phyloP scores from a whole-genome alignment of 2,329 filamentous ascomycete genomes.

The Balansia obtecta region DNA sequence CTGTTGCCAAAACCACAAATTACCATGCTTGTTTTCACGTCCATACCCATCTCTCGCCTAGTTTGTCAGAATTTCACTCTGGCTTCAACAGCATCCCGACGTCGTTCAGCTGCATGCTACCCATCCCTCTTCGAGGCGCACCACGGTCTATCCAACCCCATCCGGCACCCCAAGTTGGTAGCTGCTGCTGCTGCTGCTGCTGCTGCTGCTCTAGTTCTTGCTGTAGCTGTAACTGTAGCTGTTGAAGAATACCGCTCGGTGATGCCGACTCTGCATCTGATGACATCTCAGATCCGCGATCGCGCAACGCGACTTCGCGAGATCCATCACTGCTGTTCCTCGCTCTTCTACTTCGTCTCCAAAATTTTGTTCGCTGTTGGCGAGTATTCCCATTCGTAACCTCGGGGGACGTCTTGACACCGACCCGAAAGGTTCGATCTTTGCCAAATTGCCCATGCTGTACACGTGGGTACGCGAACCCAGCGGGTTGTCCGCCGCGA shows the following conservation, averaged over 20 bases:
- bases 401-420: constrained; percentile 33
- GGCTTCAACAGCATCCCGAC: constrained; percentile 19
- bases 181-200: constrained; percentile 4
- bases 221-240: constrained; percentile 4
- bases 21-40: neutral
- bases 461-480: constrained; percentile 33
- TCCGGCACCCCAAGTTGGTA: constrained; percentile 16
- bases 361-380: constrained; percentile 15
- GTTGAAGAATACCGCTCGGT: neutral
- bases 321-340: constrained; percentile 17
- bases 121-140: constrained; percentile 10
- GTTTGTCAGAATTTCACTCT: neutral
- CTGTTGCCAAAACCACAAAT: neutral
- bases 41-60: neutral
- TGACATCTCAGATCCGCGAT: constrained; percentile 4
- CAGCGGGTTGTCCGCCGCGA: constrained; percentile 36
- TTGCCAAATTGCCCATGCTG: constrained; percentile 14
- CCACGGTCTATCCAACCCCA: constrained; percentile 21
- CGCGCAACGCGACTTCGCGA: constrained; percentile 21
- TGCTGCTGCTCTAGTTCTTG: no score
- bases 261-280: neutral
- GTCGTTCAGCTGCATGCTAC: constrained; percentile 18
- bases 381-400: constrained; percentile 16
- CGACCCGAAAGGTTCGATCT: constrained; percentile 19
- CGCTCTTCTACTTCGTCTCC: constrained; percentile 16